Conservation (phyloP, 306 rosid genomes). For the Sicyos baderoa region DNA sequence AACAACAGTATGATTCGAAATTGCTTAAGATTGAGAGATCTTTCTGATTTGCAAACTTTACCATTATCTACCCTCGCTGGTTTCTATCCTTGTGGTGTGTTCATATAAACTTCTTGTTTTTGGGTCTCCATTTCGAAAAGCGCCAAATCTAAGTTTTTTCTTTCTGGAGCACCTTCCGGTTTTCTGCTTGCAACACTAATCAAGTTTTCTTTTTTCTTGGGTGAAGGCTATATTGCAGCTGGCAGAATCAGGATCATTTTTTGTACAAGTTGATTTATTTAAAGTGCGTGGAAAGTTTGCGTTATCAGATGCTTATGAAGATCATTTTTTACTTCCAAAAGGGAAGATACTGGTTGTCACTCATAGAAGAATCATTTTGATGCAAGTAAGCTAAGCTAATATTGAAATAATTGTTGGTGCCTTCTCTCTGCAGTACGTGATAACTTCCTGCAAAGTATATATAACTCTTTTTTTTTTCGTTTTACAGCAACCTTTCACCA, state of each 20-base stretch:
- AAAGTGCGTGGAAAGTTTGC: conserved; percentile 99
- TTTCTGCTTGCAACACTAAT: conserved; percentile 11
- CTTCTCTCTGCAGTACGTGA: neutral
- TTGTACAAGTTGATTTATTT: conserved; percentile 92
- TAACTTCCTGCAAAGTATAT: neutral
- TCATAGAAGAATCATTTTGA: conserved; percentile 66
- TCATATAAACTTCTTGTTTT: neutral
- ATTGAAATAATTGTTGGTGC: conserved; percentile 10
- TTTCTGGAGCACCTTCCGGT: neutral
- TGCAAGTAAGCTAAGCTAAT: conserved; percentile 62
- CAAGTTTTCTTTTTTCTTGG: conserved; percentile 24
- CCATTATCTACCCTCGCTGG: neutral
- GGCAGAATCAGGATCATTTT: conserved; percentile 97
- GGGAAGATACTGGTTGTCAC: conserved; percentile 75
- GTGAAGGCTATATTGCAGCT: conserved; percentile 83
- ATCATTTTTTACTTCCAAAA: conserved; percentile 83
- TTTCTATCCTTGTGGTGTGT: neutral
- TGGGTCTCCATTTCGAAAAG: neutral
- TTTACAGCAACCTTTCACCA: conserved; percentile 84
- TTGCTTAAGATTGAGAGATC: neutral
- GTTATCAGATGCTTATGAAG: conserved; percentile 92
- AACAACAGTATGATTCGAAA: neutral
- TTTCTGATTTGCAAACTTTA: neutral
- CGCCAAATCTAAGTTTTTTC: neutral
- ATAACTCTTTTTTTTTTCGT: conserved; percentile 7